Evolutionary conservation across 1,284 basidiomycete genomes (phyloP).

Genomic region (Somion occarium): DNA sequence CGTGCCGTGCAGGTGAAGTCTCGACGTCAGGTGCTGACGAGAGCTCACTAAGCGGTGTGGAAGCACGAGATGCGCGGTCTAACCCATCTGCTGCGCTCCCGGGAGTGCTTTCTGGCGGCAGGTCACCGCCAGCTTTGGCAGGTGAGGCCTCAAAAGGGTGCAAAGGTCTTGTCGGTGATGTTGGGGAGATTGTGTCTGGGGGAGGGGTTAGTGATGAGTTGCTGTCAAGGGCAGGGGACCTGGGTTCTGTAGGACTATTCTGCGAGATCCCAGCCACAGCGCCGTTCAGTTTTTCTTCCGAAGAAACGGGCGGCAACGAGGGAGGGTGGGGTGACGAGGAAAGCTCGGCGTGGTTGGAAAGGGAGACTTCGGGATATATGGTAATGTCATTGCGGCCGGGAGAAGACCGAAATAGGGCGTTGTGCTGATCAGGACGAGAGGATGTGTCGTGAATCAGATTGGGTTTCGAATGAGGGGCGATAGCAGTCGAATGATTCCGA

Average conservation of each 20-base stretch:
- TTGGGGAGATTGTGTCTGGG: slow-evolving; percentile 23
- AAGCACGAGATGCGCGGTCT: slow-evolving; percentile 40
- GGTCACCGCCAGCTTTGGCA: neutral
- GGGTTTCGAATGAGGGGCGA: slow-evolving; percentile 37
- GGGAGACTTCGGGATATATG: slow-evolving; percentile 20
- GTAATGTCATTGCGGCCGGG: slow-evolving; percentile 28
- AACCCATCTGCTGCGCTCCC: slow-evolving; percentile 17
- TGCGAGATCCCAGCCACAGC: neutral
- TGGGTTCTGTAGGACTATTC: slow-evolving; percentile 15
- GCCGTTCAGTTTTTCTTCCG: neutral
- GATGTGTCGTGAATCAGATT: slow-evolving; percentile 42
- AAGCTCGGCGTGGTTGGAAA: slow-evolving; percentile 9
- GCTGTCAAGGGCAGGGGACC: slow-evolving; percentile 23
- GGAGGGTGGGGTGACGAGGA: slow-evolving; percentile 8
- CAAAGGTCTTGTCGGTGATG: neutral
- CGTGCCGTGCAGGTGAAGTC: slow-evolving; percentile 13
- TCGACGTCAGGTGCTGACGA: slow-evolving; percentile 51
- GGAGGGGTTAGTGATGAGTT: slow-evolving; percentile 28
- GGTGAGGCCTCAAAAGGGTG: neutral
- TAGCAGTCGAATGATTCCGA: slow-evolving; percentile 41
- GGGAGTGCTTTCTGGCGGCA: neutral
- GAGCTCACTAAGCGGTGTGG: slow-evolving; percentile 67
- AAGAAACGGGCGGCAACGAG: neutral
- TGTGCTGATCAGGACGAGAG: slow-evolving; percentile 32
- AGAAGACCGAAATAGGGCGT: slow-evolving; percentile 37